Percentiles rank a stretch among this genome's conserved stretches.
These are phyloP conservation scores for Venturia nashicola DNA, from an alignment of 2,329 filamentous ascomycete species.

Conservation along the genomic window DNA sequence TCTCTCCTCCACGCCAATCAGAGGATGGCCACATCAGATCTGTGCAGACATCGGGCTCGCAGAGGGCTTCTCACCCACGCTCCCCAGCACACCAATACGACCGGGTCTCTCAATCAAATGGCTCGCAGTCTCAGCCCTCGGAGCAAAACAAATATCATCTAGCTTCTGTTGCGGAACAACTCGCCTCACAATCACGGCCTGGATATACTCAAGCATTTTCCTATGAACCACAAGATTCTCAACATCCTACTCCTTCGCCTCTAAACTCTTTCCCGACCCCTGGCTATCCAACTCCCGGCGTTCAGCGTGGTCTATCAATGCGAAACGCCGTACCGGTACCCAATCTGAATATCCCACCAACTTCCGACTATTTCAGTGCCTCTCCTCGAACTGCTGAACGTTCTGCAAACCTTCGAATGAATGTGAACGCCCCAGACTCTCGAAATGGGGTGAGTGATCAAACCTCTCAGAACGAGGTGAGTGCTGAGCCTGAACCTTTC, in stretches of 20 bases:
- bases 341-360: neutral
- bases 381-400: neutral
- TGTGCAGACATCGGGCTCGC: neutral
- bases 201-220: neutral
- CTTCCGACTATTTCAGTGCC: neutral
- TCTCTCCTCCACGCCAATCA: neutral
- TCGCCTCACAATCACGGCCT: neutral
- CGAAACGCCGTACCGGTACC: neutral
- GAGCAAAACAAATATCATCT: neutral
- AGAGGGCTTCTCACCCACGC: neutral
- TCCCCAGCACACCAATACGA: neutral
- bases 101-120: neutral
- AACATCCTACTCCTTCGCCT: conserved; percentile 1
- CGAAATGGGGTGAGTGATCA: neutral
- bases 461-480: neutral
- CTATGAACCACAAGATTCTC: neutral
- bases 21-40: neutral
- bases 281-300: neutral
- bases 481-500: neutral
- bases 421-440: neutral
- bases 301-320: neutral
- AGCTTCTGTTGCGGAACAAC: neutral
- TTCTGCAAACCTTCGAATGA: neutral
- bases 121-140: neutral
- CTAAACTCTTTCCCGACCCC: neutral